Evolutionary conservation across 1,139 yeast species (phyloP), one percentile per base, ranked within the genome.

Genomic region (Citeromyces hawaiiensis): DNA sequence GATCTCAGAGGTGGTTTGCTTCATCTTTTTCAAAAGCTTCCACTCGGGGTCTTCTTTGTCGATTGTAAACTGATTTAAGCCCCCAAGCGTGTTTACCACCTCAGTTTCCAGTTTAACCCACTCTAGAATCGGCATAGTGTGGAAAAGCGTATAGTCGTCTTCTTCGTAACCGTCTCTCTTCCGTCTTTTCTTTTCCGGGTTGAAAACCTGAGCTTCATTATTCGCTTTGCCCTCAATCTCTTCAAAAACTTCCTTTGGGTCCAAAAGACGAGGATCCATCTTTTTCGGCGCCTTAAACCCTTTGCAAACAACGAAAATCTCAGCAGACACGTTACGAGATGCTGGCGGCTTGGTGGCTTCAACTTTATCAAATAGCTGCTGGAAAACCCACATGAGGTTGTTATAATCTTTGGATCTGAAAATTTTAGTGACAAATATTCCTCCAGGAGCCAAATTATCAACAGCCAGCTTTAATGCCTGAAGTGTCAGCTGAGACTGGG

Each of bases 271-370:
- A 37, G 97, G 96, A 62, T 93, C 98, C 46, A 91, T 61, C 57
- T 83, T 87, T 58, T 87, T 86, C 39, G 98, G 98, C 10, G 97
- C 96, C 59, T 87, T 91, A 64, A 83, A 91, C 13, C 94, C 94
- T 59, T 80, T 79, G 63, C 99, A 91, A 33, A 88, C 96, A 40
- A 91, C 98, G 55, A 91, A 91, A 54, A 93, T 93, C 68, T 91
- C 99, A 2, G 98, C 98, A 52, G 98, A 91, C 18, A 93, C 98
- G 61, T 85, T 85, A 78, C 99, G 88, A 36, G 96, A 87, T 15
- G 97, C 91, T 15, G 98, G 97, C 7, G 99, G 99, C 55, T 91
- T 91, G 1, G 98, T 91, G 10, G 98, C 98, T 59, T 91, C 98
- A 38, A 91, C 97, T 55, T 83, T 88, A 43, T 86, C 96, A 54